phyloP scores from a whole-genome alignment of 2,329 filamentous ascomycete species.

The Trichoderma sp. region DNA sequence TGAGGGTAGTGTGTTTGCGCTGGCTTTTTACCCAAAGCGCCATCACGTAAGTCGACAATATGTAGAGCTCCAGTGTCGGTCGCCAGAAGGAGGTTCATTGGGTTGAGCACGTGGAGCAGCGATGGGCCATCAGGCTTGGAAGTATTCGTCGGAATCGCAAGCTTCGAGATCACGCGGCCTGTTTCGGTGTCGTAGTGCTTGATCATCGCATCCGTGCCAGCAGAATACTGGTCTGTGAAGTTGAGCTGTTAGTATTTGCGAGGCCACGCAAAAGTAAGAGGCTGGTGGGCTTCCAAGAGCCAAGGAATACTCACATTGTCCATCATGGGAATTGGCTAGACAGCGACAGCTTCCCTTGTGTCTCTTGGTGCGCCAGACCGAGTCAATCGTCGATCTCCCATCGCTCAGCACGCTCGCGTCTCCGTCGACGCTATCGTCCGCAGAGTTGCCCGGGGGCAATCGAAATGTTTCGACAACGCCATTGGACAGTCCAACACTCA shows the following conservation, averaged over 20 bases:
- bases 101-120: conserved; percentile 80
- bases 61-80: conserved; percentile 91
- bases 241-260: conserved; percentile 25
- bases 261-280: background rate
- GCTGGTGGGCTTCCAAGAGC: background rate
- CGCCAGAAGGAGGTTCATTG: conserved; percentile 83
- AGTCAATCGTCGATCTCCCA: conserved; percentile 78
- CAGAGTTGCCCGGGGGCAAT: conserved; percentile 60
- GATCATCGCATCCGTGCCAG: conserved; percentile 63
- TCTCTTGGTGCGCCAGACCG: conserved; percentile 81
- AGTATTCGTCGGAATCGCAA: conserved; percentile 68
- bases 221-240: conserved; percentile 62
- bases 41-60: conserved; percentile 79
- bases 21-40: conserved; percentile 63
- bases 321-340: conserved; percentile 78
- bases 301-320: conserved; percentile 59
- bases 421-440: conserved; percentile 55
- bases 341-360: conserved; percentile 94
- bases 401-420: conserved; percentile 56
- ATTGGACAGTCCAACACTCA: conserved; percentile 82
- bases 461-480: conserved; percentile 87
- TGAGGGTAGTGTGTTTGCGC: conserved; percentile 84
- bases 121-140: conserved; percentile 71
- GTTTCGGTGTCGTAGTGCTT: conserved; percentile 62
- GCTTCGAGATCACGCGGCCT: conserved; percentile 77